Evolutionary conservation across 2,329 filamentous ascomycete species (phyloP).

Genomic region (Aspergillus sp.): DNA sequence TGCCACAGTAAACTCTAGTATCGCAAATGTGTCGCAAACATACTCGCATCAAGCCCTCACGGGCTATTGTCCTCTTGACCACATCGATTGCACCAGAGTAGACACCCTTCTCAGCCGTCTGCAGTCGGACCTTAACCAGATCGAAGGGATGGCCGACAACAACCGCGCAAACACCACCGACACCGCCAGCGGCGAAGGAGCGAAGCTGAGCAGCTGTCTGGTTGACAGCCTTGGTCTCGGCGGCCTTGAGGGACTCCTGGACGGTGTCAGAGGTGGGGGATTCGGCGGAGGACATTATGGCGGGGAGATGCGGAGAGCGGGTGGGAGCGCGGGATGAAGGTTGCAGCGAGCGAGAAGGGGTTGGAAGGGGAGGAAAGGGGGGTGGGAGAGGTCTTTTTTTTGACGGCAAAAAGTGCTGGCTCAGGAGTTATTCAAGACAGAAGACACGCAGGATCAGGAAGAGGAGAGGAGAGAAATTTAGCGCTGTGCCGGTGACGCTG

Average conservation of each 20-base stretch:
- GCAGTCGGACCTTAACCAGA: conserved; percentile 93
- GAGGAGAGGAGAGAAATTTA: conserved; percentile 4
- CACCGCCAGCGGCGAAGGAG: conserved; percentile 85
- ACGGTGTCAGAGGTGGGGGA: conserved; percentile 35
- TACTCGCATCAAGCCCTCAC: conserved; percentile 74
- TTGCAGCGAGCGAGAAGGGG: background rate
- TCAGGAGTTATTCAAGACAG: background rate
- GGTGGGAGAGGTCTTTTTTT: background rate
- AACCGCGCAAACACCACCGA: conserved; percentile 92
- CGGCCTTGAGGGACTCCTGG: conserved; percentile 34
- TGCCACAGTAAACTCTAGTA: background rate
- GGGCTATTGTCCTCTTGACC: conserved; percentile 82
- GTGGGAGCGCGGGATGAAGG: conserved; percentile 8
- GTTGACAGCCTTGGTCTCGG: conserved; percentile 38
- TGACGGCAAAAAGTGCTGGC: background rate
- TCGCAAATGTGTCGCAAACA: conserved; percentile 27
- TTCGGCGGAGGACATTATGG: conserved; percentile 37
- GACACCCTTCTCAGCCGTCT: conserved; percentile 92
- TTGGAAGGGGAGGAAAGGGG: conserved; percentile 1
- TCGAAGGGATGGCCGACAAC: conserved; percentile 96
- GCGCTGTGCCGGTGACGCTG: background rate
- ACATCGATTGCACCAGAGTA: conserved; percentile 92
- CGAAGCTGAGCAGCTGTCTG: conserved; percentile 68
- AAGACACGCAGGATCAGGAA: conserved; percentile 6
- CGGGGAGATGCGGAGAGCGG: conserved; percentile 16